Base-by-base conservation (phyloP, 805 yeast genomes). In the Maudiozyma turicensis region DNA sequence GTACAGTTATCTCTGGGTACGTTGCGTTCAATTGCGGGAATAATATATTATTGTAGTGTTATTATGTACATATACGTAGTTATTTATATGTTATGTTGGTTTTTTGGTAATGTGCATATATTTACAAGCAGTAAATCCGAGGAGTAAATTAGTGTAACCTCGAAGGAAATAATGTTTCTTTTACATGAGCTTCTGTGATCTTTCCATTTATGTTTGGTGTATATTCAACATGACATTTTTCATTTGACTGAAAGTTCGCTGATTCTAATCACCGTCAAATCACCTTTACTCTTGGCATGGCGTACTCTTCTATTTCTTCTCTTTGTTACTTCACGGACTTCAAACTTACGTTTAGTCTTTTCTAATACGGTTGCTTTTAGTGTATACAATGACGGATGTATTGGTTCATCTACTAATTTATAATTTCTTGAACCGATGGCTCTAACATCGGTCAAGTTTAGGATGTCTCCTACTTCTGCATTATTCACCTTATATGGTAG, bases 351-450 rank as follows among this genome's bases (percentile, higher is more conserved):
- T 57, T 85, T 80, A 2, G 96, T 84, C 71, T 86, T 85, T 62
- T 89, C 96, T n/a, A 84, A 65, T 40, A 90, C 86, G n/a, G 78
- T 77, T 20, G 89, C 97, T 55, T 76, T 81, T 56, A 90, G 72
- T 3, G 77, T 68, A 63, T 75, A 83, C 4, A 81, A 64, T 1
- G 69, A 56, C 11, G 78, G 73, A 54, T 78, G 78, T 45, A 84
- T 70, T 20, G 80, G 75, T 45, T 72, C 68, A 44, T 78, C 81
- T 47, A 77, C 73, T 50, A 77, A 75, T 10, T 89, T 88, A 70
- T 77, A 85, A 62, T 87, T 84, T 45, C 95, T 81, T 8, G 95
- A 82, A 2, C 99, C 99, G 31, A 93, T 67, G 9, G 88, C 81
- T 13, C 83, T 77, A 35, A 91, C 89, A 58, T 88, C 82, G 53